Evolutionary conservation across 805 yeast genomes (phyloP).

Genomic region (Yamadazyma kitorensis): DNA sequence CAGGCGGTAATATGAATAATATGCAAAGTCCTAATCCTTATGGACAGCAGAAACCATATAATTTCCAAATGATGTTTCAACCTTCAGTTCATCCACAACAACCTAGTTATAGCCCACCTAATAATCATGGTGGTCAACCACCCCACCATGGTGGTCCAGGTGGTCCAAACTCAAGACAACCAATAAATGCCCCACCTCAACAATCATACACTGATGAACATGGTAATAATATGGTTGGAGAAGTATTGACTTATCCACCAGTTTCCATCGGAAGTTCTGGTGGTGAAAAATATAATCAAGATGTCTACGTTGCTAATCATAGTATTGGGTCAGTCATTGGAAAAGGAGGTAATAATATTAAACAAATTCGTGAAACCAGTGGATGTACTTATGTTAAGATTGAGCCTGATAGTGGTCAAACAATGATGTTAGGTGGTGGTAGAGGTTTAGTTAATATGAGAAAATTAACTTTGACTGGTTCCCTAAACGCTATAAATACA

Average conservation of each 20-base stretch:
- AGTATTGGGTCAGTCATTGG: conserved; percentile 86
- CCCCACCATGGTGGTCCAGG: conserved; percentile 13
- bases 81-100: conserved; percentile 73
- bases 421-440: conserved; percentile 43
- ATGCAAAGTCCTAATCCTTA: conserved; percentile 7
- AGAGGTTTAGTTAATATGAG: conserved; percentile 46
- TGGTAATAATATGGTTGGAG: conserved; percentile 43
- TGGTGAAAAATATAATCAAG: conserved; percentile 61
- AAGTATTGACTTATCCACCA: conserved; percentile 40
- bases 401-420: conserved; percentile 56
- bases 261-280: conserved; percentile 36
- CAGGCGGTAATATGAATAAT: conserved; percentile 1
- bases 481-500: conserved; percentile 63
- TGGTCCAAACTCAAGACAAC: conserved; percentile 12
- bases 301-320: conserved; percentile 69
- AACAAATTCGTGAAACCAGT: conserved; percentile 69
- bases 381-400: conserved; percentile 73
- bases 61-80: conserved; percentile 51
- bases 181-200: conserved; percentile 29
- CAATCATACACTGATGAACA: conserved; percentile 41
- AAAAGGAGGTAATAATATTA: conserved; percentile 78
- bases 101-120: conserved; percentile 1
- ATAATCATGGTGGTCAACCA: conserved; percentile 12
- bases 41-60: conserved; percentile 25
- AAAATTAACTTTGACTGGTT: conserved; percentile 65